phyloP scores from a whole-genome alignment of 2,329 filamentous ascomycete species.

The Aureobasidium musti region DNA sequence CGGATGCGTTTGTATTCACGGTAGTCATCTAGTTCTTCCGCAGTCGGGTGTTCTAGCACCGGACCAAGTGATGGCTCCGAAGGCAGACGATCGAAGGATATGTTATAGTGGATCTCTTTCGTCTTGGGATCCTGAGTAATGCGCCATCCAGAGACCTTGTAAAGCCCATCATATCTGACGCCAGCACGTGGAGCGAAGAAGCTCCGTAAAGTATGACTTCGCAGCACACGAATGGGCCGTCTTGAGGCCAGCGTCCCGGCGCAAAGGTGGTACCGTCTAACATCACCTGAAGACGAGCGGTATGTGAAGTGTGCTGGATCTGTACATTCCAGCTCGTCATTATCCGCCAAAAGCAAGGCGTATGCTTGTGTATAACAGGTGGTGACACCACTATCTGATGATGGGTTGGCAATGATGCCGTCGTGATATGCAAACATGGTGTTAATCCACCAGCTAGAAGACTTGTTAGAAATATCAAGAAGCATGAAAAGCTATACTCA shows the following conservation, averaged over 20 bases:
- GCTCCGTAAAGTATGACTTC: slow-evolving; percentile 49
- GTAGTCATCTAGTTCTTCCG: slow-evolving; percentile 53
- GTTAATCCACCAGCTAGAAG: slow-evolving; percentile 53
- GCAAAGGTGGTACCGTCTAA: slow-evolving; percentile 49
- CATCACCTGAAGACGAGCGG: slow-evolving; percentile 44
- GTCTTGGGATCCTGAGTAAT: slow-evolving; percentile 39
- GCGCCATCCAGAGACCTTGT: slow-evolving; percentile 47
- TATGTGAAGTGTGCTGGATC: slow-evolving; percentile 47
- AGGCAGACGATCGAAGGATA: slow-evolving; percentile 44
- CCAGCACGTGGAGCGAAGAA: slow-evolving; percentile 52
- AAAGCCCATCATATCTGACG: slow-evolving; percentile 54
- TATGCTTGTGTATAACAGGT: slow-evolving; percentile 49
- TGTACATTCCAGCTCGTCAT: slow-evolving; percentile 44
- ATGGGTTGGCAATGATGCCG: slow-evolving; percentile 51
- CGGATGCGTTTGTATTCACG: slow-evolving; percentile 50
- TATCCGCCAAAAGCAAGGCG: slow-evolving; percentile 48
- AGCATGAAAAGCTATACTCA: slow-evolving; percentile 36
- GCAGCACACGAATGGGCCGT: slow-evolving; percentile 48
- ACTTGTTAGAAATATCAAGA: background rate
- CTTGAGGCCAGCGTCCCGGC: slow-evolving; percentile 46
- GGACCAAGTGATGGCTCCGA: slow-evolving; percentile 41
- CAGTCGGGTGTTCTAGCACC: slow-evolving; percentile 45
- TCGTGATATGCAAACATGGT: slow-evolving; percentile 51
- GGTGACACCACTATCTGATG: slow-evolving; percentile 48
- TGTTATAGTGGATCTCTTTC: slow-evolving; percentile 42